phyloP scores from a whole-genome alignment of 2,329 filamentous ascomycete species.

The Pseudogymnoascus sp. region DNA sequence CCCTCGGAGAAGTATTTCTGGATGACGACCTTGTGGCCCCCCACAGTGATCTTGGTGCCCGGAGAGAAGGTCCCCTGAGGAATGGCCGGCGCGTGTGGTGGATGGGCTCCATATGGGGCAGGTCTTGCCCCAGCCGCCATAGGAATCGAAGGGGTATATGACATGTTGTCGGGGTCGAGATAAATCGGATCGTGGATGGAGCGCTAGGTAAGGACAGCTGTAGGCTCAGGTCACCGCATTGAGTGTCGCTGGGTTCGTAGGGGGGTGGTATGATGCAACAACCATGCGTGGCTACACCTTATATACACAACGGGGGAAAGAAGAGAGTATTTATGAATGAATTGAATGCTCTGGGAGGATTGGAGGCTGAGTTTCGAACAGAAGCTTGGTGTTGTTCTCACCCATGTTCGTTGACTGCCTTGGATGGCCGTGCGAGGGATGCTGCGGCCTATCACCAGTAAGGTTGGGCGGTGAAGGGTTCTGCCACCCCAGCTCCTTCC shows the following conservation, averaged over 20 bases:
- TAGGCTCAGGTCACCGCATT: slow-evolving; percentile 5
- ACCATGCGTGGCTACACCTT: slow-evolving; percentile 1
- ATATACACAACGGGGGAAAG: background rate
- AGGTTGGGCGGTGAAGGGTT: slow-evolving; percentile 2
- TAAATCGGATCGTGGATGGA: background rate
- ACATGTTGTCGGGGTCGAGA: background rate
- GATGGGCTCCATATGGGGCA: slow-evolving; percentile 37
- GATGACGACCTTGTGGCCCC: slow-evolving; percentile 84
- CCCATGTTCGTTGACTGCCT: slow-evolving; percentile 1
- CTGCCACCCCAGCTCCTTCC: slow-evolving; percentile 4
- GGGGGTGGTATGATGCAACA: background rate
- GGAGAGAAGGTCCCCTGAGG: slow-evolving; percentile 84
- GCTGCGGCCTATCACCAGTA: slow-evolving; percentile 1
- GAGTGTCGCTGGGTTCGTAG: background rate
- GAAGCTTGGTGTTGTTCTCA: background rate
- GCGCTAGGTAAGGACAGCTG: background rate
- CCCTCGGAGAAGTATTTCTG: slow-evolving; percentile 97
- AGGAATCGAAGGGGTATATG: slow-evolving; percentile 2
- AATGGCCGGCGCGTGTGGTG: slow-evolving; percentile 35
- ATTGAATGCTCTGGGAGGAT: background rate
- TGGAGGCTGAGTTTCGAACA: slow-evolving; percentile 1
- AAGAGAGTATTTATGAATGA: background rate
- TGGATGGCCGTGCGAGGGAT: slow-evolving; percentile 3
- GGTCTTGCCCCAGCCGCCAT: slow-evolving; percentile 33
- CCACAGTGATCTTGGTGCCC: slow-evolving; percentile 94